Conservation (phyloP, 139 green algal genomes). For the Desmodesmus armatus region DNA sequence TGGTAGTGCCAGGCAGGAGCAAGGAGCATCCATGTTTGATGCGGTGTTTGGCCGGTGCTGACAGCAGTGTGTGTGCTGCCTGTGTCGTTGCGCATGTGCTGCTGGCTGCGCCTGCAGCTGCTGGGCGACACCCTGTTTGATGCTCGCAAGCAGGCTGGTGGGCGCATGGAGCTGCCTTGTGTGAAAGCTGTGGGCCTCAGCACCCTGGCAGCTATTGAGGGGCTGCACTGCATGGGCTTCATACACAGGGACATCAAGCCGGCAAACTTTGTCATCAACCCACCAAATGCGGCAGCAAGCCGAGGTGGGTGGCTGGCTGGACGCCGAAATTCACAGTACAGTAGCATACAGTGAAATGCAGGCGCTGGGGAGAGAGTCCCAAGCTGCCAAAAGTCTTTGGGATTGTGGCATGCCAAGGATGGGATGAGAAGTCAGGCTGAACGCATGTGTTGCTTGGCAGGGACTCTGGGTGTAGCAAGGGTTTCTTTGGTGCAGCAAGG, state of each 20-base stretch:
- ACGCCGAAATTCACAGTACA: not conserved
- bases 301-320: conserved; percentile 35
- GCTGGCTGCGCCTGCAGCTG: conserved; percentile 55
- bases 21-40: too few relatives aligned
- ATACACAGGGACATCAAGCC: conserved; percentile 91
- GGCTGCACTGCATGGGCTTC: conserved; percentile 70
- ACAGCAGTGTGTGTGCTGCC: not conserved
- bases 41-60: not conserved
- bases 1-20: too few relatives aligned
- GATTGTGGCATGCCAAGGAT: too few relatives aligned
- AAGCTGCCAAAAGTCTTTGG: too few relatives aligned
- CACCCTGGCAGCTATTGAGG: conserved; percentile 73
- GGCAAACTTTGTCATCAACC: conserved; percentile 80
- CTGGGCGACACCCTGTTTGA: conserved; percentile 82
- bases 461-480: too few relatives aligned
- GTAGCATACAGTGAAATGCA: too few relatives aligned
- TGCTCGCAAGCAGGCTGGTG: conserved; percentile 49
- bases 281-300: conserved; percentile 35
- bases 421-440: too few relatives aligned
- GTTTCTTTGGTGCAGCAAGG: too few relatives aligned
- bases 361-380: too few relatives aligned
- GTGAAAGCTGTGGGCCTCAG: conserved; percentile 50
- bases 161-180: conserved; percentile 51
- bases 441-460: too few relatives aligned
- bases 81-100: not conserved